Evolutionary conservation across 1,284 basidiomycete genomes (phyloP).

Genomic region (Austroboletus niveus): DNA sequence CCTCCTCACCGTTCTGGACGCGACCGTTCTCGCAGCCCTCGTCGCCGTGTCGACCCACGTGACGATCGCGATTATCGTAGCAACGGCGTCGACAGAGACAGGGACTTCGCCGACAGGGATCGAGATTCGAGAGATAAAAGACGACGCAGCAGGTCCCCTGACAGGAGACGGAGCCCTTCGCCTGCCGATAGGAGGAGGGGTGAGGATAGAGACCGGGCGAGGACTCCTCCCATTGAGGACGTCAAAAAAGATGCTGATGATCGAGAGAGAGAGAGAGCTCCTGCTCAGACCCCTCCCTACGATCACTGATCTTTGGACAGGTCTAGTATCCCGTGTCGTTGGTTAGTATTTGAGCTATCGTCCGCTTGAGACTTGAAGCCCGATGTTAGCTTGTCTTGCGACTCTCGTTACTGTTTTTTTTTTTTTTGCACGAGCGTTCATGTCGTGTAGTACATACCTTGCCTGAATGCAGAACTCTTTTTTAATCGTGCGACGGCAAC

Average conservation of each 20-base stretch:
- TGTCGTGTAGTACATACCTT: slow-evolving; percentile 24
- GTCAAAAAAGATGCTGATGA: slow-evolving; percentile 47
- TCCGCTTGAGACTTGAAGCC: not conserved
- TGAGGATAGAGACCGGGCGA: slow-evolving; percentile 48
- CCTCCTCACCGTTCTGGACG: slow-evolving; percentile 47
- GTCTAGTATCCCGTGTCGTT: not conserved
- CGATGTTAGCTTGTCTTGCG: not conserved
- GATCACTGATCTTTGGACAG: slow-evolving; percentile 37
- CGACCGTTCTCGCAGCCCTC: slow-evolving; percentile 46
- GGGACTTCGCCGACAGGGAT: slow-evolving; percentile 27
- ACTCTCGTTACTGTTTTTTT: slow-evolving; percentile 3
- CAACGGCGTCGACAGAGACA: slow-evolving; percentile 43
- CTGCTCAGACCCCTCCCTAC: slow-evolving; percentile 49
- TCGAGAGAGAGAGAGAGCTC: slow-evolving; percentile 34
- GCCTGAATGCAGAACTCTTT: slow-evolving; percentile 14
- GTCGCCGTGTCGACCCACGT: slow-evolving; percentile 34
- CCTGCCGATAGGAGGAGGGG: slow-evolving; percentile 44
- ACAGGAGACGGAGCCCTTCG: slow-evolving; percentile 48
- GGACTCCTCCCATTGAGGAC: slow-evolving; percentile 46
- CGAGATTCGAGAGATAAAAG: slow-evolving; percentile 43
- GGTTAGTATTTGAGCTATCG: slow-evolving; percentile 6
- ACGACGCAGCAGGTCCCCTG: slow-evolving; percentile 46
- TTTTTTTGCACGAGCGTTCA: slow-evolving; percentile 2
- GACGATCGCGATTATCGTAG: slow-evolving; percentile 43
- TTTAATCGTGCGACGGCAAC: not conserved